Base-by-base conservation (phyloP, 2,329 filamentous ascomycete species). In the Ascochyta fabae region DNA sequence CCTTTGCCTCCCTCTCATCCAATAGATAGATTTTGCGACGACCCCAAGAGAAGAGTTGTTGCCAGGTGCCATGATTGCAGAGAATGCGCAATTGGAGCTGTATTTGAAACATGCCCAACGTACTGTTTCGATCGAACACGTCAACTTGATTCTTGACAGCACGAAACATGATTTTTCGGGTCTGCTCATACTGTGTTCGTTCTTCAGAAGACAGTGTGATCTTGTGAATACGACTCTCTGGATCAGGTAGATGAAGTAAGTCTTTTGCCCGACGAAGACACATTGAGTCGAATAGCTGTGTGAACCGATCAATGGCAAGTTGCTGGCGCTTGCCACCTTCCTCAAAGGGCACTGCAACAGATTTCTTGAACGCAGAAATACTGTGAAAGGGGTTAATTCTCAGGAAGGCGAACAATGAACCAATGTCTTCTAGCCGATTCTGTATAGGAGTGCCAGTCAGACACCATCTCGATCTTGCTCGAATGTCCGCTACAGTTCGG, bases 371-470 rank as follows among this genome's bases (percentile, higher is more conserved):
- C 4, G 61, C 69, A 1, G 71, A 64, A 4, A 74, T 55, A n/a
- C 67, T 77, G 29, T 78, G 67, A 53, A 83, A 80, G 1, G 76
- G 78, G 19, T 70, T 68, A 1, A 78, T 73, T 39, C 74, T 68
- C 22, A 85, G 64, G 57, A 85, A 85, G 1, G 77, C 73, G 38
- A 84, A 76, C 0, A 86, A 70, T 0, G 82, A 75, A 0, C 80
- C 82, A 3, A 85, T 75, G 44, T 86, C 83, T 6, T 80, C 78
- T 0, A 85, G 71, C 2, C 70, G 72, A 58, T 85, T 85, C 53
- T 85, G 83, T 23, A 85, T 80, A 0, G 83, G 83, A 0, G 71
- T 73, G 2, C 70, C 67, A 2, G 69, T 73, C 3, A 71, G 47
- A 54, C 68, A 72, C 70, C 83, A 86, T 8, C 83, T 75, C 0